Conservation (phyloP, 768 basidiomycete species). For the Suillus bovinus region DNA sequence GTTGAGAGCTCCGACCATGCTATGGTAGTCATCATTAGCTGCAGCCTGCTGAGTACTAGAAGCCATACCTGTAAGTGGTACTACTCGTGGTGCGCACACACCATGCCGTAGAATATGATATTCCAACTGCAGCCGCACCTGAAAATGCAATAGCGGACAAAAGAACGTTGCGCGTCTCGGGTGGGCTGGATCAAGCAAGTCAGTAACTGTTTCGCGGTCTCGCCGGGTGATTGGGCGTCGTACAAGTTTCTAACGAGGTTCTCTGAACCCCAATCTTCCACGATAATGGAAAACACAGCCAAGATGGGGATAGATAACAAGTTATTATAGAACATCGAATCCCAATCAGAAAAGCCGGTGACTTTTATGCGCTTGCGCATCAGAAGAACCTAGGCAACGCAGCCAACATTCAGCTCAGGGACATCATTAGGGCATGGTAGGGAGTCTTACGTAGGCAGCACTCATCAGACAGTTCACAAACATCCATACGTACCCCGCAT, state of each 20-base stretch:
- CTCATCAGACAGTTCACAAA: constrained; percentile 85
- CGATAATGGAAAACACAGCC: constrained; percentile 72
- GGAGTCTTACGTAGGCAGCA: constrained; percentile 77
- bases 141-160: constrained; percentile 92
- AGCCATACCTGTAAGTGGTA: constrained; percentile 89
- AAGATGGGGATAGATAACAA: constrained; percentile 92
- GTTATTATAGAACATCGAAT: constrained; percentile 99
- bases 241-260: constrained; percentile 88
- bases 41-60: constrained; percentile 2
- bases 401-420: constrained; percentile 4
- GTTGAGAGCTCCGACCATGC: constrained; percentile 97
- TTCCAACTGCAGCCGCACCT: constrained; percentile 96
- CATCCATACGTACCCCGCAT: constrained; percentile 97
- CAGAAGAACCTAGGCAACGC: constrained; percentile 67
- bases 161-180: constrained; percentile 73
- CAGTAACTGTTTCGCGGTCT: not conserved
- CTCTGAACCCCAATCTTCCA: constrained; percentile 87
- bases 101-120: constrained; percentile 99
- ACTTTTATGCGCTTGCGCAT: constrained; percentile 97
- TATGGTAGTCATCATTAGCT: constrained; percentile 28
- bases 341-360: constrained; percentile 97
- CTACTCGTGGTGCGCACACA: constrained; percentile 94
- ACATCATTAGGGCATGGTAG: not conserved
- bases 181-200: constrained; percentile 57
- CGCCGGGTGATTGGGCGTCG: constrained; percentile 32